Conservation (phyloP, 805 yeast genomes). For the Candida awuae region DNA sequence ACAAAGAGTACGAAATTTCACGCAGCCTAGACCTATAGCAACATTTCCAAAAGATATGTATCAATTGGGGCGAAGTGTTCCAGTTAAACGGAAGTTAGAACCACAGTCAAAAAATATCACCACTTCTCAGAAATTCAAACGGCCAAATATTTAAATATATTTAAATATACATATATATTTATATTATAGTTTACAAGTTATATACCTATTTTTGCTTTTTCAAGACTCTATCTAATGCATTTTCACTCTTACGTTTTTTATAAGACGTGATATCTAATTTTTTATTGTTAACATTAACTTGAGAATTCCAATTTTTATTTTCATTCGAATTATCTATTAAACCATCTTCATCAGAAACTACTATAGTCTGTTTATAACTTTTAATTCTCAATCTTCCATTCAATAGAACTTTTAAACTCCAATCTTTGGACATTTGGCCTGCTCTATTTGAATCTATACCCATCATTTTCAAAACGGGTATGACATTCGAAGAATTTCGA, state of each 20-base stretch:
- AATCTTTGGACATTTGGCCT: slow-evolving; percentile 46
- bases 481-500: slow-evolving; percentile 63
- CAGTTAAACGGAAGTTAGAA: too few species aligned
- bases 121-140: too few species aligned
- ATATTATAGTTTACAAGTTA: too few species aligned
- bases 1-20: slow-evolving; percentile 11
- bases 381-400: slow-evolving; percentile 67
- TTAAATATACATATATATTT: too few species aligned
- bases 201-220: slow-evolving; percentile 11
- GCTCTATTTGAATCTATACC: slow-evolving; percentile 65
- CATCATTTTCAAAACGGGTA: slow-evolving; percentile 54
- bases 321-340: slow-evolving; percentile 23
- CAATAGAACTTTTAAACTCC: slow-evolving; percentile 56
- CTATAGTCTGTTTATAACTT: slow-evolving; percentile 71
- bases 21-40: background rate
- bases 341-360: slow-evolving; percentile 42
- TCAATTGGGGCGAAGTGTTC: too few species aligned
- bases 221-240: slow-evolving; percentile 15
- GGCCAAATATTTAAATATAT: background rate
- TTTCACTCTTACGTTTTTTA: slow-evolving; percentile 15
- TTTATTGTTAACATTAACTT: slow-evolving; percentile 10
- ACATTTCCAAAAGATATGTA: too few species aligned
- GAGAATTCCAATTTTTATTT: slow-evolving; percentile 12
- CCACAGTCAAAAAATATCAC: too few species aligned
- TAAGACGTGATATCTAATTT: slow-evolving; percentile 15